These are phyloP conservation scores for Peronospora tabacina DNA, from an alignment of 352 stramenopile species.

Conservation along the genomic window DNA sequence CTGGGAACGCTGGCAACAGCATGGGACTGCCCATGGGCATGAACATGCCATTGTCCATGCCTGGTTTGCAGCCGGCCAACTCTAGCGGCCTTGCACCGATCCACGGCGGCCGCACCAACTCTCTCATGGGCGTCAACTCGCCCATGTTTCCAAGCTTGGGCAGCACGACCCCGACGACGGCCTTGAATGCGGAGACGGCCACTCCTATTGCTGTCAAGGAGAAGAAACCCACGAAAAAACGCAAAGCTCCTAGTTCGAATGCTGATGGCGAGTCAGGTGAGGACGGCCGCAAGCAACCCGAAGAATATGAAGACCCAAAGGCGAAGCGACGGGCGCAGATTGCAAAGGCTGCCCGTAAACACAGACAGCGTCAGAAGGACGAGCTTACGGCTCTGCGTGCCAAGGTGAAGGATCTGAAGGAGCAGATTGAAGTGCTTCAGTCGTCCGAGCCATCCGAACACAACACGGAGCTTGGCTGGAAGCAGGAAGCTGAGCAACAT, in stretches of 20 bases:
- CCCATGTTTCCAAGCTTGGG: conserved; percentile 59
- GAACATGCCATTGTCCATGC: conserved; percentile 50
- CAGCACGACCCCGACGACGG: conserved; percentile 19
- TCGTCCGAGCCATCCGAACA: conserved; percentile 83
- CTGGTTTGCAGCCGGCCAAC: conserved; percentile 31
- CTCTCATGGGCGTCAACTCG: conserved; percentile 52
- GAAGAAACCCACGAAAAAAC: conserved; percentile 66
- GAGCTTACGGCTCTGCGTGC: conserved; percentile 76
- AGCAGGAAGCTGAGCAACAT: conserved; percentile 85
- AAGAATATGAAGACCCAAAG: conserved; percentile 82
- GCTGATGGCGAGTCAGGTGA: conserved; percentile 42
- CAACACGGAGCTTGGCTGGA: conserved; percentile 85
- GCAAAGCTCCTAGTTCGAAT: conserved; percentile 47
- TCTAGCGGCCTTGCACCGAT: conserved; percentile 50
- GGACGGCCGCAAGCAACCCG: conserved; percentile 49
- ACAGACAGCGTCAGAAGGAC: conserved; percentile 84
- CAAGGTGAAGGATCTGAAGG: conserved; percentile 87
- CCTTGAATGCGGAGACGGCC: neutral
- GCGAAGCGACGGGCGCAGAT: conserved; percentile 83
- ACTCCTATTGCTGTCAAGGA: conserved; percentile 32
- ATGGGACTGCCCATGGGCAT: conserved; percentile 59
- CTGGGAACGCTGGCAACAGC: conserved; percentile 10
- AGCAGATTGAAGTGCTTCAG: conserved; percentile 86
- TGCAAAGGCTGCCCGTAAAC: conserved; percentile 80
- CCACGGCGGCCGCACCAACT: conserved; percentile 53